A percentile compares a stretch with the other conserved stretches of the same genome.
Conservation (phyloP, 2,329 filamentous ascomycete species). For the Harringtonia aguacate region DNA sequence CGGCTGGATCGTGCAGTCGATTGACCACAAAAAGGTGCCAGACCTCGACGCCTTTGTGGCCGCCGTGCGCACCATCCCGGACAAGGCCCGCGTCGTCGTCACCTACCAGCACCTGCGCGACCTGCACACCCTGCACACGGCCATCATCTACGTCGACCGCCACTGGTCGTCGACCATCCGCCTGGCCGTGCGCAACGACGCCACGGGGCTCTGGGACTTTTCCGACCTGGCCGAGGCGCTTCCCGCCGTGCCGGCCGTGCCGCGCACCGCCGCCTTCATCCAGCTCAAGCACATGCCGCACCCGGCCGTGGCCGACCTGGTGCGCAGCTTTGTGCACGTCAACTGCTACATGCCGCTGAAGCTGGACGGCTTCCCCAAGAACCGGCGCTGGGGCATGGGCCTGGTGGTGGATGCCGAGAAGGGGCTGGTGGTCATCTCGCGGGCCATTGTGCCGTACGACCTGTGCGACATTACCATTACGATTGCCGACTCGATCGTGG, state of each 20-base stretch:
- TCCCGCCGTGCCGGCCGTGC: conserved; percentile 60
- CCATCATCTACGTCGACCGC: conserved; percentile 82
- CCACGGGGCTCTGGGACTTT: conserved; percentile 90
- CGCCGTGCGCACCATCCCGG: conserved; percentile 80
- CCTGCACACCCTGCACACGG: conserved; percentile 87
- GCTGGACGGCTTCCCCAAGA: conserved; percentile 93
- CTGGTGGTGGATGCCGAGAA: conserved; percentile 96
- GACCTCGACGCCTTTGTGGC: conserved; percentile 82
- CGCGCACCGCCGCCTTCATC: conserved; percentile 80
- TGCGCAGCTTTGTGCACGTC: conserved; percentile 90
- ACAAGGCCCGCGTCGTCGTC: conserved; percentile 75
- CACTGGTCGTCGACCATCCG: conserved; percentile 97
- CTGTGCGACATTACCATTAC: conserved; percentile 94
- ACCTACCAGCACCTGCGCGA: conserved; percentile 94
- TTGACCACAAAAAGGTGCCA: conserved; percentile 85
- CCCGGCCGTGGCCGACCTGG: conserved; percentile 82
- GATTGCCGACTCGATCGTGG: conserved; percentile 91
- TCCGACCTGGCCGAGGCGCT: conserved; percentile 72
- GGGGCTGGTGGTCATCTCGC: conserved; percentile 85
- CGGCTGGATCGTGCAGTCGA: conserved; percentile 86
- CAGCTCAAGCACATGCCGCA: conserved; percentile 81
- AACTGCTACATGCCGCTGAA: conserved; percentile 91
- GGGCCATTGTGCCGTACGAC: conserved; percentile 91
- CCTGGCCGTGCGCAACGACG: conserved; percentile 80
- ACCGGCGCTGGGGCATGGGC: conserved; percentile 89